Percentiles rank a stretch among this genome's conserved stretches.
Evolutionary conservation across 2,329 filamentous ascomycete species (phyloP).

Genomic region (Arthrobotrys sphaeroides): DNA sequence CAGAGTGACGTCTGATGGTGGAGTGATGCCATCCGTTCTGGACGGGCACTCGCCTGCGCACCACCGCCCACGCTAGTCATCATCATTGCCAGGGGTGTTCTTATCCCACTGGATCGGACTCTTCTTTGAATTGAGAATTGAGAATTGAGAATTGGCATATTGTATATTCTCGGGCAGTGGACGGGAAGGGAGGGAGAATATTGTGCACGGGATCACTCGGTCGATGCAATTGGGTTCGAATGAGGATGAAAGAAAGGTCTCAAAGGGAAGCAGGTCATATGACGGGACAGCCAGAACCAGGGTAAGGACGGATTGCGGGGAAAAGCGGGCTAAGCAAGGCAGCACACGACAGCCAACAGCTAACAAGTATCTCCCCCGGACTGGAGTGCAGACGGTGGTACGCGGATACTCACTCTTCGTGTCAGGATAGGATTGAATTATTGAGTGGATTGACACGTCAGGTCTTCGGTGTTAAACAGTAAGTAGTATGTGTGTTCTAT

Average conservation of each 20-base stretch:
- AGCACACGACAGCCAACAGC: not conserved
- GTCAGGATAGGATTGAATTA: too few species aligned
- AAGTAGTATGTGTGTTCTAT: too few species aligned
- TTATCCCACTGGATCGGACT: too few species aligned
- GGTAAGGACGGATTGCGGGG: not conserved
- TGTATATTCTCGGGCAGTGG: too few species aligned
- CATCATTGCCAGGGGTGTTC: too few species aligned
- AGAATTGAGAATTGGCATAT: too few species aligned
- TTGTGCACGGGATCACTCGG: not conserved
- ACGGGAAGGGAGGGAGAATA: not conserved
- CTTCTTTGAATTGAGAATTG: too few species aligned
- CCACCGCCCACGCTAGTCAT: not conserved
- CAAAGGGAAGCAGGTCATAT: not conserved
- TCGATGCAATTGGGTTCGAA: not conserved
- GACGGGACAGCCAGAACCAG: not conserved
- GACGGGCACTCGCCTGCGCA: not conserved
- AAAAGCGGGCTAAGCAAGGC: too few species aligned
- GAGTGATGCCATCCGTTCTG: conserved; percentile 30
- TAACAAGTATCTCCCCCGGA: not conserved
- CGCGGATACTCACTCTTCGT: too few species aligned
- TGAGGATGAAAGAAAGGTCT: not conserved
- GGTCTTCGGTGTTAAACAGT: too few species aligned
- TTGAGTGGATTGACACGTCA: too few species aligned
- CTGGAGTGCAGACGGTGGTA: too few species aligned
- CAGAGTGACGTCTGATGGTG: conserved; percentile 43